Conservation (phyloP, 345 rosid species). For the Gossypium stocksii region DNA sequence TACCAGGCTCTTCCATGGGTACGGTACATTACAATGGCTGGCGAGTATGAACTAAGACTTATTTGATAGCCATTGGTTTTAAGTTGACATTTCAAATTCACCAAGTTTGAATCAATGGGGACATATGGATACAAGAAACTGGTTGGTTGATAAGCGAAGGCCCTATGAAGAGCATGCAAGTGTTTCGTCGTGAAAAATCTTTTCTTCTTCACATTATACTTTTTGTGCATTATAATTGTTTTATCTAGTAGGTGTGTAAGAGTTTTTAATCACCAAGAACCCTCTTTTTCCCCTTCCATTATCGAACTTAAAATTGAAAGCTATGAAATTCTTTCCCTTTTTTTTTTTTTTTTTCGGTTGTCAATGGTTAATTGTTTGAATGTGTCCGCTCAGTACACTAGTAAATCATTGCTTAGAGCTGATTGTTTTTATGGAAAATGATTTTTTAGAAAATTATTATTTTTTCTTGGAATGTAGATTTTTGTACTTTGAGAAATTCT, state of each 20-base stretch:
- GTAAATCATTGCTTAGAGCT: not conserved
- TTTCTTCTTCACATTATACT: not conserved
- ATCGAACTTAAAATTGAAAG: not conserved
- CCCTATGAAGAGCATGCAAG: not conserved
- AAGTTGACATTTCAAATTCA: not conserved
- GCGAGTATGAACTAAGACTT: constrained; percentile 91
- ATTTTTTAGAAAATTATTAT: not conserved
- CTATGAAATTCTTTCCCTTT: not conserved
- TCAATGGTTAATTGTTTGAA: not conserved
- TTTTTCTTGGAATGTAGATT: not conserved
- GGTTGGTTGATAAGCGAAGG: not conserved
- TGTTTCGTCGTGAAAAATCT: constrained; percentile 6
- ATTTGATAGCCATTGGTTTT: constrained; percentile 30
- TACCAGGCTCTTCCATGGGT: constrained; percentile 99
- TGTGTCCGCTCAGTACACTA: not conserved
- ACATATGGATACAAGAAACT: constrained; percentile 1
- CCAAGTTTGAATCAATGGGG: constrained; percentile 12
- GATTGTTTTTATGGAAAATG: not conserved
- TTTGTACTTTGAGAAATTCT: not conserved
- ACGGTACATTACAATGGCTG: constrained; percentile 98
- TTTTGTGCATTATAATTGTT: constrained; percentile 16
- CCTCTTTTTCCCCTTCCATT: not conserved
- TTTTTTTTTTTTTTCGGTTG: not conserved
- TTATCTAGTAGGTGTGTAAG: constrained; percentile 3
- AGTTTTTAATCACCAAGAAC: not conserved